phyloP scores from a whole-genome alignment of 2,329 filamentous ascomycete genomes.

The Diaporthe batatas region DNA sequence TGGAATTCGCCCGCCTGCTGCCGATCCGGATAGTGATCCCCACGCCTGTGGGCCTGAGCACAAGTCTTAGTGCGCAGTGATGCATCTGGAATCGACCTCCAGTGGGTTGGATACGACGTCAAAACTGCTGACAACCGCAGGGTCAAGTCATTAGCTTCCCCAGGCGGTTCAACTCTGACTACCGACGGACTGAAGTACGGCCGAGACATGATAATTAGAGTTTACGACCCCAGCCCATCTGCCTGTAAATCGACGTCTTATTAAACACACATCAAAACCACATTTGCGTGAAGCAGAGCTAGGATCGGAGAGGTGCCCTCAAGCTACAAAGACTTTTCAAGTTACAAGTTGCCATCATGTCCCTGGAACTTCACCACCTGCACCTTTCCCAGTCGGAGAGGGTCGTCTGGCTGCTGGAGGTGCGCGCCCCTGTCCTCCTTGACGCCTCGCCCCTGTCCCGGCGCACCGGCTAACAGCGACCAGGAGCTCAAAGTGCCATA shows the following conservation, averaged over 20 bases:
- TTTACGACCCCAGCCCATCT: neutral
- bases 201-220: conserved; percentile 1
- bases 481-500: conserved; percentile 70
- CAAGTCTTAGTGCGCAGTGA: conserved; percentile 1
- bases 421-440: neutral
- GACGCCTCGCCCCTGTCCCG: no score
- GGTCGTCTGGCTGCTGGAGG: conserved; percentile 73
- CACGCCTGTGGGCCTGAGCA: conserved; percentile 17
- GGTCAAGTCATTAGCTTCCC: neutral
- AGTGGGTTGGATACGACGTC: conserved; percentile 1
- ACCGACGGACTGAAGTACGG: conserved; percentile 5
- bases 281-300: neutral
- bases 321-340: no score
- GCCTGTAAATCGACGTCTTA: neutral
- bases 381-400: conserved; percentile 73
- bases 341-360: conserved; percentile 26
- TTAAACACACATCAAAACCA: neutral
- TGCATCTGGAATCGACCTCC: neutral
- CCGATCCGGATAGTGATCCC: neutral
- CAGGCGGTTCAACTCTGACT: conserved; percentile 3
- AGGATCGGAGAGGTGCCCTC: neutral
- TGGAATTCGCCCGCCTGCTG: neutral
- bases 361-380: conserved; percentile 65
- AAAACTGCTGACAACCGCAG: conserved; percentile 11
- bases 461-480: conserved; percentile 1